Evolutionary conservation across 768 basidiomycete genomes (phyloP), one percentile per base, ranked within the genome.

Genomic region (Tricholoma hemisulphureum): DNA sequence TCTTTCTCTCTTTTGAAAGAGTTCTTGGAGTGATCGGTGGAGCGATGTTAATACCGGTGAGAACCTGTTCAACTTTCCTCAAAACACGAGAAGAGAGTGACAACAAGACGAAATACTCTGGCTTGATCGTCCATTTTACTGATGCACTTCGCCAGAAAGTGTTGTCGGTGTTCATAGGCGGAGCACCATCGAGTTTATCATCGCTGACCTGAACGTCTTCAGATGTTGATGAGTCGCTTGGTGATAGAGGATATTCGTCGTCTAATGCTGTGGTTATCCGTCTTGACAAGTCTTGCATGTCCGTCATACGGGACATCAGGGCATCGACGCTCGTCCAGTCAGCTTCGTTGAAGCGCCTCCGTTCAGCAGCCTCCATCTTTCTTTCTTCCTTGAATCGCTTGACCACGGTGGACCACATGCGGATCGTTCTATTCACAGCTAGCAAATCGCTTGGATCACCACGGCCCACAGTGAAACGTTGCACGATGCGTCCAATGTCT

Each of bases 401-500:
- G 61, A 73, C 73, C 53, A 93, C 80, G 16, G 66, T 66, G 8
- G 72, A 61, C 88, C 91, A 93, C 14, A 77, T 71, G 4, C 72
- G 73, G 56, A 92, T 84, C 4, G 89, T 86, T 20, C 76, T 73
- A 59, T 81, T 82, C 37, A 95, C 80, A 2, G 84, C 75, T 10
- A 83, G 69, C 24, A 95, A 77, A 65, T 94, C 93, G 50, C 69
- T 77, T 18, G 81, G 69, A 55, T 84, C 83, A 24, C 89, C 91
- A 55, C 85, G 82, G 1, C 87, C 82, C 11, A 90, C 77, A 2
- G 87, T 69, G 63, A 95, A 88, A 59, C 82, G 84, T 64, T 95
- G 93, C 14, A 91, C 82, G 45, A 92, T 83, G 11, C 93, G 88
- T 11, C 81, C 80, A 3, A 82, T 79, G 67, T 95, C 93, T 63